Evolutionary conservation across 108 stramenopile species (phyloP).

Genomic region (Cyclotella distinguenda): DNA sequence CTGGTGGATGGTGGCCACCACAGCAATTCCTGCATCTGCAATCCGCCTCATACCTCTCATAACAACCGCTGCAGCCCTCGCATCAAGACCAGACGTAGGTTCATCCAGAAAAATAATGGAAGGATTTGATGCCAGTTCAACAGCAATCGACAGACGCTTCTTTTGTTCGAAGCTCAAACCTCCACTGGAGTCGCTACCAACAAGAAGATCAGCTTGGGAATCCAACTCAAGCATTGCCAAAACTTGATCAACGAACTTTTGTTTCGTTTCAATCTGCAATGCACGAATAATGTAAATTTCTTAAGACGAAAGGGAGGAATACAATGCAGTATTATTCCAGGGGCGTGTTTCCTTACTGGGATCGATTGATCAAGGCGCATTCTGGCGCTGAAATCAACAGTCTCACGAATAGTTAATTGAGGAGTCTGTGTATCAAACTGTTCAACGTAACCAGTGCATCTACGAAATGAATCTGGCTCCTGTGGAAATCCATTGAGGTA

Average conservation of each 20-base stretch:
- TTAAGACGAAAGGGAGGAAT: neutral
- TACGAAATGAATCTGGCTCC: slow-evolving; percentile 57
- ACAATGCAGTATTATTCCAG: no score
- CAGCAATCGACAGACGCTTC: slow-evolving; percentile 76
- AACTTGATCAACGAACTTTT: slow-evolving; percentile 69
- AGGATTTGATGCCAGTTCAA: slow-evolving; percentile 66
- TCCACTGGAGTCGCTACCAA: slow-evolving; percentile 53
- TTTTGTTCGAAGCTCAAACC: slow-evolving; percentile 72
- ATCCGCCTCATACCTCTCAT: slow-evolving; percentile 63
- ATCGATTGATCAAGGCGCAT: slow-evolving; percentile 73
- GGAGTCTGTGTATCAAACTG: slow-evolving; percentile 87
- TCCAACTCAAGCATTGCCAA: slow-evolving; percentile 67
- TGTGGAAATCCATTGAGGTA: slow-evolving; percentile 80
- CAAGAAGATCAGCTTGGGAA: slow-evolving; percentile 45
- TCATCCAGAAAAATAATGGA: slow-evolving; percentile 36
- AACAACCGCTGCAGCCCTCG: slow-evolving; percentile 62
- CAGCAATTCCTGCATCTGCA: slow-evolving; percentile 55
- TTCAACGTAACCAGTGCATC: slow-evolving; percentile 85
- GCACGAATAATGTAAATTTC: neutral
- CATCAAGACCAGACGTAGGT: slow-evolving; percentile 53
- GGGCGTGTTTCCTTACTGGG: no score
- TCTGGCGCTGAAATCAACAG: slow-evolving; percentile 80
- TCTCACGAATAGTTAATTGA: slow-evolving; percentile 78
- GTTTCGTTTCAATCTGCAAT: slow-evolving; percentile 18
- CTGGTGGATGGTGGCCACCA: slow-evolving; percentile 87